These are phyloP conservation scores for Cordyceps farinosa DNA, from an alignment of 2,329 filamentous ascomycete species.

Conservation along the genomic window DNA sequence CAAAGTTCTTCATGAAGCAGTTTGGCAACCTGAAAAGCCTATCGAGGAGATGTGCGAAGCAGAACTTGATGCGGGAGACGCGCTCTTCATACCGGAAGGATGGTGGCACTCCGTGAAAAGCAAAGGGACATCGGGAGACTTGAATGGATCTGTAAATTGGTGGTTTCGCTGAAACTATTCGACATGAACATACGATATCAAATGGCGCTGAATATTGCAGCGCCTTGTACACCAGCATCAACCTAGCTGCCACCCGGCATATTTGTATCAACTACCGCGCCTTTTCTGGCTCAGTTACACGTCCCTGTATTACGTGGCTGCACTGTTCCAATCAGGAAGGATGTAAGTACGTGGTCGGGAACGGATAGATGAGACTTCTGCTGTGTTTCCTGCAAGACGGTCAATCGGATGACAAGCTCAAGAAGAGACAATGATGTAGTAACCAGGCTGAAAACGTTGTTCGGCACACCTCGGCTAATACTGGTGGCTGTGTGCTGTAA, in stretches of 20 bases:
- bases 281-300: neutral
- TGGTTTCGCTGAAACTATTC: conserved; percentile 38
- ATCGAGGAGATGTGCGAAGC: conserved; percentile 46
- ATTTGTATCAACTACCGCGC: neutral
- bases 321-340: conserved; percentile 58
- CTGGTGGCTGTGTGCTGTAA: neutral
- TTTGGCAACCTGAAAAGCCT: conserved; percentile 56
- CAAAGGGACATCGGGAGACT: conserved; percentile 28
- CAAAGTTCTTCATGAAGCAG: conserved; percentile 57
- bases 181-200: neutral
- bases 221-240: neutral
- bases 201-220: neutral
- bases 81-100: conserved; percentile 40
- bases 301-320: neutral
- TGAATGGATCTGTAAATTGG: conserved; percentile 45
- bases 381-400: conserved; percentile 86
- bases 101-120: conserved; percentile 48
- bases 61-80: conserved; percentile 51
- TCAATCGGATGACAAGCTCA: conserved; percentile 82
- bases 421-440: conserved; percentile 66
- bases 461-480: neutral
- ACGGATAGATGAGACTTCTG: conserved; percentile 87
- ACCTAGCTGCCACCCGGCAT: neutral
- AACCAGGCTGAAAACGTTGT: conserved; percentile 46
- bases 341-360: conserved; percentile 81